phyloP scores from a whole-genome alignment of 192 early-diverging fungal species.

The Helicostylum pulchrum region DNA sequence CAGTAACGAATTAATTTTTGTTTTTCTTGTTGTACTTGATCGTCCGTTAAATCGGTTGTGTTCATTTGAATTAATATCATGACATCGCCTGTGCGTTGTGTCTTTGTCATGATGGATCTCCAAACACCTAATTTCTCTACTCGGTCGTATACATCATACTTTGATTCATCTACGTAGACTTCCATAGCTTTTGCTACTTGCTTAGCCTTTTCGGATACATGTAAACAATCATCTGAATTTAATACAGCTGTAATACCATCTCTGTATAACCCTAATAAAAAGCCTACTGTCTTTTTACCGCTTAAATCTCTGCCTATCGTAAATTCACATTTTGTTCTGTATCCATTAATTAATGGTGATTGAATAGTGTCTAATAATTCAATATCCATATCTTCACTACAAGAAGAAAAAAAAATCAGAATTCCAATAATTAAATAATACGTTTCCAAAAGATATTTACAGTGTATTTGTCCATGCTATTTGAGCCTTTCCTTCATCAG shows the following conservation, averaged over 20 bases:
- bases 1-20: slow-evolving; percentile 26
- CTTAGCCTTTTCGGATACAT: slow-evolving; percentile 49
- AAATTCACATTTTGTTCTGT: slow-evolving; percentile 80
- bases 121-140: slow-evolving; percentile 53
- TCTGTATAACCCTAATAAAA: slow-evolving; percentile 61
- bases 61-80: slow-evolving; percentile 69
- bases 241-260: slow-evolving; percentile 57
- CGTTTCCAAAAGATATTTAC: slow-evolving; percentile 10
- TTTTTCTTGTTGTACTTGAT: slow-evolving; percentile 40
- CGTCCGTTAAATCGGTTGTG: slow-evolving; percentile 36
- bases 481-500: slow-evolving; percentile 8
- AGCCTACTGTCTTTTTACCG: slow-evolving; percentile 58
- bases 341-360: slow-evolving; percentile 62
- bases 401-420: not conserved
- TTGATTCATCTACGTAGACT: slow-evolving; percentile 30
- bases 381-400: slow-evolving; percentile 14
- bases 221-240: slow-evolving; percentile 38
- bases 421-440: not conserved
- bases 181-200: slow-evolving; percentile 48
- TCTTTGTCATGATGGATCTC: slow-evolving; percentile 57
- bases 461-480: slow-evolving; percentile 38
- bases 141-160: slow-evolving; percentile 35
- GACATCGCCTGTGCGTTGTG: slow-evolving; percentile 55
- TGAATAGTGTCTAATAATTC: slow-evolving; percentile 32
- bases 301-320: slow-evolving; percentile 59